Percentiles rank a stretch among this genome's conserved stretches.
phyloP scores from a whole-genome alignment of 768 basidiomycete genomes.

The Leccinum longicurvipes region DNA sequence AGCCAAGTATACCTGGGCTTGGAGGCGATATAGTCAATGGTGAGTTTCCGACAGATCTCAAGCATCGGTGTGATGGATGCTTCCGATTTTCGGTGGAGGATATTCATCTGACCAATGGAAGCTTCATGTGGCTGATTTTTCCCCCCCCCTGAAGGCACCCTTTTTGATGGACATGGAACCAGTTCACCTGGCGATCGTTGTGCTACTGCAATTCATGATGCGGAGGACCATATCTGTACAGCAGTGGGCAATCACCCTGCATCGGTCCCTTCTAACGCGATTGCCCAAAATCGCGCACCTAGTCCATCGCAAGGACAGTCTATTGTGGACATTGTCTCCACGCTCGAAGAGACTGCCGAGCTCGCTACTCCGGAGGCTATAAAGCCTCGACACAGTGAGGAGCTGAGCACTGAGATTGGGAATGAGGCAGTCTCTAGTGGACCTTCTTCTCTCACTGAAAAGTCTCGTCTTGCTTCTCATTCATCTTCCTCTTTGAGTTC shows the following conservation, averaged over 20 bases:
- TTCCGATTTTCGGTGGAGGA: constrained; percentile 39
- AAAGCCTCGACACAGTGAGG: constrained; percentile 13
- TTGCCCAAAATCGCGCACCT: constrained; percentile 12
- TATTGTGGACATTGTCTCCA: constrained; percentile 19
- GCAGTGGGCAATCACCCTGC: constrained; percentile 26
- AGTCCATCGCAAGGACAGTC: constrained; percentile 18
- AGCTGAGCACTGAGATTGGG: constrained; percentile 18
- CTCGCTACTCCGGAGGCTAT: constrained; percentile 19
- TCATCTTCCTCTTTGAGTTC: constrained; percentile 33
- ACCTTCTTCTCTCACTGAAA: constrained; percentile 26
- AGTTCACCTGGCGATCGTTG: constrained; percentile 31
- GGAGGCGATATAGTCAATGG: constrained; percentile 41
- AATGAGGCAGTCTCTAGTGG: constrained; percentile 13
- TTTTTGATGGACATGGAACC: constrained; percentile 36
- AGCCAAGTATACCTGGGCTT: constrained; percentile 31
- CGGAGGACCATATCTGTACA: constrained; percentile 14
- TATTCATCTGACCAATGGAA: constrained; percentile 36
- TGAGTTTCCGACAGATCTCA: constrained; percentile 45
- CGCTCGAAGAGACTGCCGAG: constrained; percentile 18
- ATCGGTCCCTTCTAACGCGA: constrained; percentile 21
- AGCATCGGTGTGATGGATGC: constrained; percentile 42
- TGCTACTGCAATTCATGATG: constrained; percentile 14
- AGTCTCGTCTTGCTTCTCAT: constrained; percentile 31
- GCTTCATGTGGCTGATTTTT: constrained; percentile 60
- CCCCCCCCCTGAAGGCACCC: constrained; percentile 35